Conservation (phyloP, 192 early-diverging fungal species). For the Paraglomus brasilianum region DNA sequence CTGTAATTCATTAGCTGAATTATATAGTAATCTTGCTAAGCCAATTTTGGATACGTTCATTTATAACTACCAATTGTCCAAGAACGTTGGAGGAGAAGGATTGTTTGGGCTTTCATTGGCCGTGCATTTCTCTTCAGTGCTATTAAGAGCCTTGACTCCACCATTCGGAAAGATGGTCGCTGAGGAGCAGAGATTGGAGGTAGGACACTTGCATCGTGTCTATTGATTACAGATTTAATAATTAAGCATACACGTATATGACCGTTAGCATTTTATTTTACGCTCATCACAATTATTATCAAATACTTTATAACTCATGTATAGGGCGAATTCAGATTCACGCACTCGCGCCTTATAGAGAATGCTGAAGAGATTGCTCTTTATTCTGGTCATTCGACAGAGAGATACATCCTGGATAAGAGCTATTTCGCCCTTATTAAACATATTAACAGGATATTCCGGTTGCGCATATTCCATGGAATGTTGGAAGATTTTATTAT, state of each 20-base stretch:
- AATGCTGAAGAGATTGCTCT: conserved; percentile 97
- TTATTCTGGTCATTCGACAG: conserved; percentile 79
- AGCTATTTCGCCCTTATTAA: conserved; percentile 77
- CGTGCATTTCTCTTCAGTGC: conserved; percentile 72
- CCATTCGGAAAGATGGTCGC: conserved; percentile 96
- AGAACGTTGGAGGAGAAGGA: conserved; percentile 82
- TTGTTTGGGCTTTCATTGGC: conserved; percentile 79
- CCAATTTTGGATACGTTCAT: conserved; percentile 92
- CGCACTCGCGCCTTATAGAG: conserved; percentile 91
- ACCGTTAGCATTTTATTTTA: no score
- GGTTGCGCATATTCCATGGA: conserved; percentile 81
- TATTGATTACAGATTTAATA: not conserved
- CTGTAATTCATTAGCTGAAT: conserved; percentile 76
- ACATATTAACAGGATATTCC: conserved; percentile 86
- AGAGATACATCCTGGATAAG: conserved; percentile 78
- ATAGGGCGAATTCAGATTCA: conserved; percentile 90
- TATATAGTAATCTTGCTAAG: conserved; percentile 95
- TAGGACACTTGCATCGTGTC: not conserved
- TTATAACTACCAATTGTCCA: conserved; percentile 85
- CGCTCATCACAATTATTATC: no score
- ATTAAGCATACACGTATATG: no score
- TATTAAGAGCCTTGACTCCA: conserved; percentile 84
- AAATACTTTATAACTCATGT: conserved; percentile 15
- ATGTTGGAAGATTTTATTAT: conserved; percentile 98
- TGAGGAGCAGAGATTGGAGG: conserved; percentile 83